A percentile compares a stretch with the other conserved stretches of the same genome.
Evolutionary conservation across 495 filamentous ascomycete species (phyloP).

Genomic region (Astrocystis sublimbata): DNA sequence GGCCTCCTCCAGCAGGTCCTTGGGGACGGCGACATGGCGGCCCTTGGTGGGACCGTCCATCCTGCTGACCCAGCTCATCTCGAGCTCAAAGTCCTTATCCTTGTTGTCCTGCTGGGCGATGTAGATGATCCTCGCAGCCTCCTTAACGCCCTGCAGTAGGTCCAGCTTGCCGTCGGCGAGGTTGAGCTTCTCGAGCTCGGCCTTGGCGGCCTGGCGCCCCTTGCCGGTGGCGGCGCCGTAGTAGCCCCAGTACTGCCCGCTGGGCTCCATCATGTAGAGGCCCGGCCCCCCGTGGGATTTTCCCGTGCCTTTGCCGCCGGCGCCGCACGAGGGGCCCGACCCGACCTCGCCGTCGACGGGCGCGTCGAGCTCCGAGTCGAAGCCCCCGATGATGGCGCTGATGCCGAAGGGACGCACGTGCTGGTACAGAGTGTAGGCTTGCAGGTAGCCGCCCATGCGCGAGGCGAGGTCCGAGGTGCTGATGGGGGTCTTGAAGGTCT

Average conservation of each 20-base stretch:
- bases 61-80: slow-evolving; percentile 96
- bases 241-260: slow-evolving; percentile 96
- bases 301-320: slow-evolving; percentile 75
- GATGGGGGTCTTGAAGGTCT: slow-evolving; percentile 88
- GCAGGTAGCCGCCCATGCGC: slow-evolving; percentile 91
- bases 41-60: slow-evolving; percentile 84
- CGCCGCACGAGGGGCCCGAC: slow-evolving; percentile 69
- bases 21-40: slow-evolving; percentile 87
- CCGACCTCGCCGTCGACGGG: slow-evolving; percentile 88
- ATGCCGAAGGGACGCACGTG: slow-evolving; percentile 95
- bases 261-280: slow-evolving; percentile 98
- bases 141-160: slow-evolving; percentile 85
- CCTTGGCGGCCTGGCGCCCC: slow-evolving; percentile 92
- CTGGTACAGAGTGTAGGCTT: slow-evolving; percentile 95
- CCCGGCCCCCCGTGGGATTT: slow-evolving; percentile 82
- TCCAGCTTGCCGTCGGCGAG: slow-evolving; percentile 73
- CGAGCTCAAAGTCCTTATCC: slow-evolving; percentile 98
- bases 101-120: slow-evolving; percentile 94
- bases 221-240: slow-evolving; percentile 97
- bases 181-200: slow-evolving; percentile 96
- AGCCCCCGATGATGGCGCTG: slow-evolving; percentile 90
- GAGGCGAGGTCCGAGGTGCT: slow-evolving; percentile 80
- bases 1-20: slow-evolving; percentile 84
- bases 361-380: slow-evolving; percentile 79
- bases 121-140: slow-evolving; percentile 95